phyloP scores from a whole-genome alignment of 805 yeast species.

The Teunomyces funiuensis region DNA sequence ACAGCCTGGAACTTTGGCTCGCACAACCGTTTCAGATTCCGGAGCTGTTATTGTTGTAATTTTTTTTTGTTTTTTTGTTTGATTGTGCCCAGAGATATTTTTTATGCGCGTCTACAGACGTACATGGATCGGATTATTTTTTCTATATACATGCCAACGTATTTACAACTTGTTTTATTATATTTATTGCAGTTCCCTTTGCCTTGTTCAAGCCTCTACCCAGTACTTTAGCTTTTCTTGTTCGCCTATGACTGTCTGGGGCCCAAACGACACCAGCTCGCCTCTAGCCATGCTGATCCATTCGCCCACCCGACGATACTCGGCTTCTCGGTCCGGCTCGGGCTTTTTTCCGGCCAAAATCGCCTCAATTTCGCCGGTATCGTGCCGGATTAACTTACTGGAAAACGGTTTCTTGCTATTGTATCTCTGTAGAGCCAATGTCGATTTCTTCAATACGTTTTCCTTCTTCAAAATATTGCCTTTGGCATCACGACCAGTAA shows the following conservation, averaged over 20 bases:
- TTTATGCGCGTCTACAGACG: no score
- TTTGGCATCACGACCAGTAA: slow-evolving; percentile 28
- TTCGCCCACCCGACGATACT: slow-evolving; percentile 6
- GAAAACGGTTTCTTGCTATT: slow-evolving; percentile 17
- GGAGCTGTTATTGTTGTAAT: no score
- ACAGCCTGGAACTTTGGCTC: no score
- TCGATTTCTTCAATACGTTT: slow-evolving; percentile 17
- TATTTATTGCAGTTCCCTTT: no score
- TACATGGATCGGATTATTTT: no score
- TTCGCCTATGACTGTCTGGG: slow-evolving; percentile 1
- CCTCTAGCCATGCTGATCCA: slow-evolving; percentile 7
- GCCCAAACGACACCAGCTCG: slow-evolving; percentile 1
- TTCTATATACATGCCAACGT: no score
- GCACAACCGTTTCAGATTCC: no score
- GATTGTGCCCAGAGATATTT: no score
- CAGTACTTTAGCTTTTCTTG: slow-evolving; percentile 10
- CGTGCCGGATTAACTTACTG: slow-evolving; percentile 9
- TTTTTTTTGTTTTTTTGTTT: no score
- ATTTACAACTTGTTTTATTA: no score
- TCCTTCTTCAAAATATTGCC: slow-evolving; percentile 24
- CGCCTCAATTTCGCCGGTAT: slow-evolving; percentile 1
- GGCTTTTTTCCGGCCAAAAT: slow-evolving; percentile 2
- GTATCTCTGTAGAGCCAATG: slow-evolving; percentile 20
- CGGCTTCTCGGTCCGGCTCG: neutral
- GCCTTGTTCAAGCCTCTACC: no score